Percentiles rank a stretch among this genome's conserved stretches.
Conservation (phyloP, 257 asterid species). For the Thymus quinquecostatus region DNA sequence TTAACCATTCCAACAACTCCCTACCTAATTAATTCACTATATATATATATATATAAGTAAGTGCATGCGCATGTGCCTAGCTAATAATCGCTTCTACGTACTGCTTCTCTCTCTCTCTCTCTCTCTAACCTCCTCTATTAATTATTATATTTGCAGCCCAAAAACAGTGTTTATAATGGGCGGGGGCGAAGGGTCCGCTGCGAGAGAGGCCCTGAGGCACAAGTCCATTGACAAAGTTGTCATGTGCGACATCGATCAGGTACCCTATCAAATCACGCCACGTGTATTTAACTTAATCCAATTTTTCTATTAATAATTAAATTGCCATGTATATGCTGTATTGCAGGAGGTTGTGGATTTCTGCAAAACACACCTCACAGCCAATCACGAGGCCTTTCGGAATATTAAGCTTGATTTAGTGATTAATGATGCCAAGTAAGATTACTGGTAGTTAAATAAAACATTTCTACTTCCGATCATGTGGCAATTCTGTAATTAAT, state of each 20-base stretch:
- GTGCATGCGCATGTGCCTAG: conserved; percentile 20
- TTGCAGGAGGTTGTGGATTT: conserved; percentile 91
- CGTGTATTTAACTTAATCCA: no score
- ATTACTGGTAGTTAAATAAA: no score
- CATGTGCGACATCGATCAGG: conserved; percentile 98
- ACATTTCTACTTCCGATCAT: no score
- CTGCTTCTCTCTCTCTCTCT: not conserved
- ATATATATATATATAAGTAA: not conserved
- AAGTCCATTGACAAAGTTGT: conserved; percentile 78
- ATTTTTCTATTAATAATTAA: no score
- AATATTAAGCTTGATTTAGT: conserved; percentile 80
- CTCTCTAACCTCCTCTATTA: not conserved
- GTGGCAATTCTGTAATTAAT: no score
- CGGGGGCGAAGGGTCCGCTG: conserved; percentile 99
- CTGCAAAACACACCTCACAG: conserved; percentile 75
- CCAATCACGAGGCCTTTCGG: conserved; percentile 79
- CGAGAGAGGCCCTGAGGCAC: conserved; percentile 94
- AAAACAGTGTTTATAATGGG: conserved; percentile 87
- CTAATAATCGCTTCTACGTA: not conserved
- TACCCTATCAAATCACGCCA: conserved; percentile 6
- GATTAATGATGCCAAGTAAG: conserved; percentile 88
- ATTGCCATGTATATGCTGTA: no score
- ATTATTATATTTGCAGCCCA: conserved; percentile 52
- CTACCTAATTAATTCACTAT: not conserved
- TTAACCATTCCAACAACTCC: not conserved